These are phyloP conservation scores for Pholiota molesta DNA, from an alignment of 768 basidiomycete species.

Conservation along the genomic window DNA sequence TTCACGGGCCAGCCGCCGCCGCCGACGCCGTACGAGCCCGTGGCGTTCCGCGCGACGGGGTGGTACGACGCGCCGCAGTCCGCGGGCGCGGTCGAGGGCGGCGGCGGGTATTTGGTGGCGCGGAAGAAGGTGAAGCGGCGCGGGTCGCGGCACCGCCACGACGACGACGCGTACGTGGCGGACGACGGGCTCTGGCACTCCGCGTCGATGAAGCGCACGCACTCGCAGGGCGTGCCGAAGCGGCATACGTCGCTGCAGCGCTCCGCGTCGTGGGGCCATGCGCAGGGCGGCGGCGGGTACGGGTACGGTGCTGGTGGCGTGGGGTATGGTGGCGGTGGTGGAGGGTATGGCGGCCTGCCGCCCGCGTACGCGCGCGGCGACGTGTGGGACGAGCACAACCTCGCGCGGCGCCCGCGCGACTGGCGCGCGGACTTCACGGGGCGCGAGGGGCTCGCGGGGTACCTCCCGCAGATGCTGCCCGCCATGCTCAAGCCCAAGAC, in stretches of 20 bases:
- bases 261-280: slow-evolving; percentile 21
- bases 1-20: slow-evolving; percentile 15
- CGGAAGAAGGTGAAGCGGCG: slow-evolving; percentile 9
- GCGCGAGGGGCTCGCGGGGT: slow-evolving; percentile 26
- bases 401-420: slow-evolving; percentile 42
- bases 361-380: slow-evolving; percentile 31
- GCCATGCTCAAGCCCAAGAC: slow-evolving; percentile 28
- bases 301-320: too few species aligned
- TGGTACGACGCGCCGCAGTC: slow-evolving; percentile 11
- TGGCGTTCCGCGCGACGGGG: slow-evolving; percentile 2
- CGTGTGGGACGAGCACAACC: slow-evolving; percentile 33
- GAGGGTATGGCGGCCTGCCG: neutral
- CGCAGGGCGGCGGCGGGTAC: neutral
- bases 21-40: slow-evolving; percentile 18
- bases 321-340: too few species aligned
- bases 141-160: neutral
- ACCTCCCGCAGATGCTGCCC: slow-evolving; percentile 22
- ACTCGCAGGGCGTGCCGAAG: slow-evolving; percentile 16
- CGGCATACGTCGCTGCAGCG: slow-evolving; percentile 18
- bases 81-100: slow-evolving; percentile 14
- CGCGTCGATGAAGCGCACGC: slow-evolving; percentile 19
- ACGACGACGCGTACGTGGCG: neutral
- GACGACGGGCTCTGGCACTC: neutral
- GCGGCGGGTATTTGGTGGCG: neutral
- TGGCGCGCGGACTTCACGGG: slow-evolving; percentile 46